Base-by-base conservation (phyloP, 345 rosid species). In the Streptanthus diversifolius region DNA sequence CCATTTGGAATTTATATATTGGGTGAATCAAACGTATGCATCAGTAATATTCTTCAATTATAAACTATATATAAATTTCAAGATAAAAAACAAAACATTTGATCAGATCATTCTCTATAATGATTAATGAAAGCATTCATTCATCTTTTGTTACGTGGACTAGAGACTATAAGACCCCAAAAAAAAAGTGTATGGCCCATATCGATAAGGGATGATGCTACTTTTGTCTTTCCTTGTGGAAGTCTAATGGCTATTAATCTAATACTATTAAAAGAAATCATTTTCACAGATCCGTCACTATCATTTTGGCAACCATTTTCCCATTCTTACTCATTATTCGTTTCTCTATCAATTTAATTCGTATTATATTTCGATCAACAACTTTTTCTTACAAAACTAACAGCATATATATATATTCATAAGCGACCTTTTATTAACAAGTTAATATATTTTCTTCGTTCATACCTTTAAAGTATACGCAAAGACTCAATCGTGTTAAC, bases 71-170 rank as follows among this genome's bases (percentile, higher is more conserved):
- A 19, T 57, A 45, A 45, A 3, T 45, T 27, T 22, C 1, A 36
- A 71, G 41, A 72, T 56, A 73, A 39, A 66, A 74, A 67, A 49
- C 73, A 66, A 74, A 67, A 49, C 73, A 51, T 60, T 53, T 60
- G 57, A 5, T 75, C 74, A 68, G 79, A 4, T 75, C 79, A 75
- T 75, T 41, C 63, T 60, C 41, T 30, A 41, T 9, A 45, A 75
- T 49, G 55, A 22, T 41, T 9, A 45, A 75, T 49, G 55, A 22
- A 1, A 60, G 57, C 74, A 52, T 32, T 24, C 21, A 0, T 39
- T 47, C 60, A 59, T 59, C 55, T 25, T 57, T n/a, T 17, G 1
- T 3, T 24, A 39, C 57, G 73, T 51, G 55, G 73, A 49, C 12
- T 33, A 22, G 2, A 63, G 55, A 63, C 71, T 52, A 41, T 9